phyloP scores from a whole-genome alignment of 768 basidiomycete species.

The Phylloporus sp. region DNA sequence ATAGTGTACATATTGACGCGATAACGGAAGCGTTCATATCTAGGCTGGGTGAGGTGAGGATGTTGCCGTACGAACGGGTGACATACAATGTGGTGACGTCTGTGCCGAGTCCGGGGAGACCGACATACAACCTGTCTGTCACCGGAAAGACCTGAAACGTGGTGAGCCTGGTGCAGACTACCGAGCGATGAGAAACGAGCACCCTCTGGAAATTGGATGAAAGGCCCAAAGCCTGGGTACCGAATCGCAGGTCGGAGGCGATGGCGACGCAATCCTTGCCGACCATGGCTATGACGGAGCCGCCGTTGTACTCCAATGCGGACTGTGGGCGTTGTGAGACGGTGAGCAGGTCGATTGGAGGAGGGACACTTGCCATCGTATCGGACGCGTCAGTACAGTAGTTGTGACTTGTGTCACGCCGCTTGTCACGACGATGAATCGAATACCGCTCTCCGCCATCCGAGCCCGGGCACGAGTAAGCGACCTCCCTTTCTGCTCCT shows the following conservation, averaged over 20 bases:
- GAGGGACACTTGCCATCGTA: conserved; percentile 20
- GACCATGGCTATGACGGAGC: conserved; percentile 98
- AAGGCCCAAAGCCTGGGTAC: conserved; percentile 80
- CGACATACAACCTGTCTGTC: conserved; percentile 87
- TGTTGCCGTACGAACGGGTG: background rate
- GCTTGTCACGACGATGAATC: background rate
- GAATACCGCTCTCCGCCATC: conserved; percentile 5
- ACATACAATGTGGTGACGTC: conserved; percentile 89
- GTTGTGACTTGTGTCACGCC: conserved; percentile 5
- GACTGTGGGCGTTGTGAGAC: conserved; percentile 46
- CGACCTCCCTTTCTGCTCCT: background rate
- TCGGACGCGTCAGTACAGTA: conserved; percentile 22
- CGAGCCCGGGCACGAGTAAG: conserved; percentile 22
- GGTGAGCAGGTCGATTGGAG: too few species aligned
- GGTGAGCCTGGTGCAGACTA: conserved; percentile 3
- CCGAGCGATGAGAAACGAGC: conserved; percentile 11
- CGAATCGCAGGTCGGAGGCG: conserved; percentile 89
- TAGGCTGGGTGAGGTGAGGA: conserved; percentile 28
- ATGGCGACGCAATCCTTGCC: conserved; percentile 99
- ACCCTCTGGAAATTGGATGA: conserved; percentile 96
- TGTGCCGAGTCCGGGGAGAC: conserved; percentile 87
- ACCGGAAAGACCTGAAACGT: conserved; percentile 79
- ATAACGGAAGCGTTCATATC: conserved; percentile 87
- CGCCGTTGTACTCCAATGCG: conserved; percentile 92
- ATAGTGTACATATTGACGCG: conserved; percentile 99